Conservation (phyloP, 345 rosid genomes). For the Erodium maritimum region DNA sequence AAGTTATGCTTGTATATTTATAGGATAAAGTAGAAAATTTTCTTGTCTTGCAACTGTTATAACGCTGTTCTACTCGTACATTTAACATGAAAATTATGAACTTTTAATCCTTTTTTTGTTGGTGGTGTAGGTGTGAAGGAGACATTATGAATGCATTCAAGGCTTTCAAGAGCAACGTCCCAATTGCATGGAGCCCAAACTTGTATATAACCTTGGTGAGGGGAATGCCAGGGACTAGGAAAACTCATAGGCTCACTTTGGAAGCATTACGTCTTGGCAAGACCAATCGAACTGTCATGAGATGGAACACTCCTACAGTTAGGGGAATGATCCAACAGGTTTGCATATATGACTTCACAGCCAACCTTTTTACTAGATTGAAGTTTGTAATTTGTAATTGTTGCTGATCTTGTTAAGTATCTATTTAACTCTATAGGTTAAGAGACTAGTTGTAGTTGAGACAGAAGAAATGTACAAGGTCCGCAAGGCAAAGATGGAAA, state of each 20-base stretch:
- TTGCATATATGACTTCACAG: neutral
- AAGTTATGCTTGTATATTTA: neutral
- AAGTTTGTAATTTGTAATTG: no score
- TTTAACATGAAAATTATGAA: neutral
- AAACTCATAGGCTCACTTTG: conserved; percentile 66
- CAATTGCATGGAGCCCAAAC: conserved; percentile 52
- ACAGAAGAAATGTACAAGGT: conserved; percentile 74
- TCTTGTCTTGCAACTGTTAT: neutral
- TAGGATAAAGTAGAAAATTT: neutral
- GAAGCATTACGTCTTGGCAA: conserved; percentile 62
- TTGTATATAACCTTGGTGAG: conserved; percentile 65
- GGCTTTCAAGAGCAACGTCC: conserved; percentile 58
- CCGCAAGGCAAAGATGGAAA: conserved; percentile 48
- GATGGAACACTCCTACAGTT: conserved; percentile 48
- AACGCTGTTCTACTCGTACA: neutral
- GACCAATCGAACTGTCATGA: conserved; percentile 63
- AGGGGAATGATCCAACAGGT: conserved; percentile 82
- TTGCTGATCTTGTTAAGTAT: neutral
- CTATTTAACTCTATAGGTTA: conserved; percentile 32
- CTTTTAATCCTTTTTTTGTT: neutral
- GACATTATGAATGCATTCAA: conserved; percentile 61
- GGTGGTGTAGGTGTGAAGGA: neutral
- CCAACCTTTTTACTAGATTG: neutral
- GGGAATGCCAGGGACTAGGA: conserved; percentile 78
- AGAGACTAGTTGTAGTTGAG: conserved; percentile 62